A percentile compares a stretch with the other conserved stretches of the same genome.
Conservation (phyloP, 2,329 filamentous ascomycete species). For the Elsinoe fawcettii region DNA sequence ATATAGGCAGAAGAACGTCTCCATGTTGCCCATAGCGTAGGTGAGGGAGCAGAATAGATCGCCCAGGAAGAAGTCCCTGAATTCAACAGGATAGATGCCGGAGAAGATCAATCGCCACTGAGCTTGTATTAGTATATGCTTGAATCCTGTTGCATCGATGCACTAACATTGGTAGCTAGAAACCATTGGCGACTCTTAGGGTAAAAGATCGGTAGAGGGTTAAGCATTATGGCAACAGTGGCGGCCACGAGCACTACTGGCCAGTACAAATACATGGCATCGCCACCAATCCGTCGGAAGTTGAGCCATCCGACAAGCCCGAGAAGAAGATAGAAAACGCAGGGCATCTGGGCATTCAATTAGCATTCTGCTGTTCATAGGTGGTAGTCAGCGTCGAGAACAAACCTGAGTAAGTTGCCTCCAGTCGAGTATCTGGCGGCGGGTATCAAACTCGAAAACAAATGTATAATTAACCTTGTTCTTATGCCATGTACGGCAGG, state of each 20-base stretch:
- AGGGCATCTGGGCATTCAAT: slow-evolving; percentile 75
- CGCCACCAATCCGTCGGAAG: slow-evolving; percentile 61
- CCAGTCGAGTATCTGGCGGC: slow-evolving; percentile 75
- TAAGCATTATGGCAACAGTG: slow-evolving; percentile 59
- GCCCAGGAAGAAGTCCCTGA: slow-evolving; percentile 92
- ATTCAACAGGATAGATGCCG: slow-evolving; percentile 87
- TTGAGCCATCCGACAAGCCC: slow-evolving; percentile 85
- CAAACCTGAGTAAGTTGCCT: slow-evolving; percentile 67
- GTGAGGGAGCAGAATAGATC: slow-evolving; percentile 97
- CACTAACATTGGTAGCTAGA: slow-evolving; percentile 72
- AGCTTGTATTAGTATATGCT: not conserved
- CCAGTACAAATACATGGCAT: slow-evolving; percentile 72
- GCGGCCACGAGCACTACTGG: slow-evolving; percentile 71
- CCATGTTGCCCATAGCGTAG: slow-evolving; percentile 81
- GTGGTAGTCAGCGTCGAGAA: no score
- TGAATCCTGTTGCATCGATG: no score
- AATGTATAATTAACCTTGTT: slow-evolving; percentile 94
- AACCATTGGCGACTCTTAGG: slow-evolving; percentile 77
- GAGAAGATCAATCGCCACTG: slow-evolving; percentile 80
- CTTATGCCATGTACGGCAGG: slow-evolving; percentile 73
- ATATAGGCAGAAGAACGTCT: slow-evolving; percentile 92
- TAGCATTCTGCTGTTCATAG: no score
- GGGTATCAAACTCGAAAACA: slow-evolving; percentile 80
- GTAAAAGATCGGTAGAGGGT: slow-evolving; percentile 64
- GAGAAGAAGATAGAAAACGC: slow-evolving; percentile 67